A percentile compares a stretch with the other conserved stretches of the same genome.
These are phyloP conservation scores for Nothomitra cinnamomea DNA, from an alignment of 2,329 filamentous ascomycete species.

Conservation along the genomic window DNA sequence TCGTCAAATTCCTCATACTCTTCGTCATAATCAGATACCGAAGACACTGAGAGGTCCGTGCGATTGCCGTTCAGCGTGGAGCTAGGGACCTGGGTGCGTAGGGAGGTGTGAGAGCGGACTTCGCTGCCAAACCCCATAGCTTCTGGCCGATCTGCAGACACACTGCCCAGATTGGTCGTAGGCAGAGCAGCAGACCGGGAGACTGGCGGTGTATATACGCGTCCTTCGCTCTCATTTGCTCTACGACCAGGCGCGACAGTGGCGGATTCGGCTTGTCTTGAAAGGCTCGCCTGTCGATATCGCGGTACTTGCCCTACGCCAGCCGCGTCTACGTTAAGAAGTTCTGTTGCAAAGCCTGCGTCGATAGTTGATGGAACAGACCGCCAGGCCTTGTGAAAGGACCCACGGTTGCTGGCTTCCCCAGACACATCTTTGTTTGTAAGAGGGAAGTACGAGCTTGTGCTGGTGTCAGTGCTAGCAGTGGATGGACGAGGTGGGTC, in stretches of 20 bases:
- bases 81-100: background rate
- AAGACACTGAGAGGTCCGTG: background rate
- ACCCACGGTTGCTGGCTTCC: background rate
- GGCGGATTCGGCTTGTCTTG: slow-evolving; percentile 1
- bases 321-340: background rate
- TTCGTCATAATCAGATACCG: background rate
- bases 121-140: background rate
- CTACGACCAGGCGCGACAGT: background rate
- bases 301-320: background rate
- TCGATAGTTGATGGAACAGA: slow-evolving; percentile 1
- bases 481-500: slow-evolving; percentile 1
- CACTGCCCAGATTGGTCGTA: background rate
- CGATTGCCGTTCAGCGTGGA: background rate
- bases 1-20: background rate
- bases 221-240: background rate
- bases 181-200: background rate
- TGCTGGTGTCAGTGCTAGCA: background rate
- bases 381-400: slow-evolving; percentile 2
- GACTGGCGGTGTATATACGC: background rate
- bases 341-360: background rate
- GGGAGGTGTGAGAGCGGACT: background rate
- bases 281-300: background rate
- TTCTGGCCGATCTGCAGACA: background rate
- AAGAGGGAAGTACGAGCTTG: background rate
- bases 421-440: background rate